Conservation (phyloP, 495 filamentous ascomycete genomes). For the Staphylotrichum longicolle region DNA sequence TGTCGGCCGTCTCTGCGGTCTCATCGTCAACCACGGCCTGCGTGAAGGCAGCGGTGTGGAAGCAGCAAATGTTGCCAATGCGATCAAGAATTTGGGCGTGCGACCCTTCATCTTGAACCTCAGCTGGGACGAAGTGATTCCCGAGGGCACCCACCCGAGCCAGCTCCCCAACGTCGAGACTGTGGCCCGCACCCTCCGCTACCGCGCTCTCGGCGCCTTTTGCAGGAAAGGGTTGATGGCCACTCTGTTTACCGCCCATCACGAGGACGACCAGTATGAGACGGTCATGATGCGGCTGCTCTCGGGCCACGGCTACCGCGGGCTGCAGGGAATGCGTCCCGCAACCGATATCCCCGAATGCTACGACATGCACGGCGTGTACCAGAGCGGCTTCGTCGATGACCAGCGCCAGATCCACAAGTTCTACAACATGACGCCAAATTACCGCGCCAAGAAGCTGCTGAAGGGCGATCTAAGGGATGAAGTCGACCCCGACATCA, state of each 20-base stretch:
- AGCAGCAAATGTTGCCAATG: constrained; percentile 56
- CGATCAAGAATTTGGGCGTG: constrained; percentile 45
- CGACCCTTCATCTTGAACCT: constrained; percentile 27
- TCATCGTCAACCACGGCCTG: constrained; percentile 78
- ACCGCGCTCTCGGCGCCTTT: constrained; percentile 62
- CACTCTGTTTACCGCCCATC: constrained; percentile 73
- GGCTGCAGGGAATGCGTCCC: constrained; percentile 65
- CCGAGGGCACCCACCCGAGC: constrained; percentile 31
- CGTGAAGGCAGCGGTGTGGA: constrained; percentile 67
- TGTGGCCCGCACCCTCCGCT: constrained; percentile 70
- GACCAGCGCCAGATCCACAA: constrained; percentile 34
- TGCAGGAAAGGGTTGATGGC: constrained; percentile 51
- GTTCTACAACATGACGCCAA: constrained; percentile 31
- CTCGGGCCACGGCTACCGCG: constrained; percentile 57
- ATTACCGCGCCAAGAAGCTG: constrained; percentile 11
- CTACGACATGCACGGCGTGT: constrained; percentile 65
- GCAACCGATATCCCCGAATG: constrained; percentile 77
- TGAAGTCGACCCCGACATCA: constrained; percentile 22
- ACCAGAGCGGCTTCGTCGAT: constrained; percentile 61
- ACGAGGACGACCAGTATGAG: constrained; percentile 83
- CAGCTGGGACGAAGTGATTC: constrained; percentile 37
- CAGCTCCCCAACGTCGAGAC: constrained; percentile 69
- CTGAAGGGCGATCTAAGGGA: constrained; percentile 28
- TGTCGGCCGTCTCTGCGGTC: constrained; percentile 51
- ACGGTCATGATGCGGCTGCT: constrained; percentile 76